Evolutionary conservation across 192 early-diverging fungal genomes (phyloP), one percentile per base, ranked within the genome.

Genomic region (Coemansia brasiliensis): DNA sequence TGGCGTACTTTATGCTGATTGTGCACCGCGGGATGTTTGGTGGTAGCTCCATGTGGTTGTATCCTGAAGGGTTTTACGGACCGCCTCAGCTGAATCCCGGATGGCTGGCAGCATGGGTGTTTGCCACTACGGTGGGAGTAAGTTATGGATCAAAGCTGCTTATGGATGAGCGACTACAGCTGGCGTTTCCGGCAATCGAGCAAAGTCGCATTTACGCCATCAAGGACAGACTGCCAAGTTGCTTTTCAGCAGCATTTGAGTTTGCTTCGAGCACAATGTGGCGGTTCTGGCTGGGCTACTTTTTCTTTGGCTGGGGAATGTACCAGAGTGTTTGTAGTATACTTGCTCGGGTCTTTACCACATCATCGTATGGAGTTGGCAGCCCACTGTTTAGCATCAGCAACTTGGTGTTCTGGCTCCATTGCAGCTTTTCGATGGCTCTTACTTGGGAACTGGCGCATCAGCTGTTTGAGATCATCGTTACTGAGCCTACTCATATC

Each of bases 21-120:
- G 55, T 69, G n/a, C 71, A 74, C 37, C 38, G 63, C 20, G 39
- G 44, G 38, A 56, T 74, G 55, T 66, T 65, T 58, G 67, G 69
- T 42, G 67, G 71, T 9, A 50, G 38, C 15, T 55, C 53, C 5
- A 63, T 69, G 70, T 79, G 76, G 76, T 46, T 79, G 56, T 63
- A 74, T 52, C 70, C 76, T 0, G 76, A 79, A 49, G 76, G 69
- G 26, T 42, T 58, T 51, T 69, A 74, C 18, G 70, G 71, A 3
- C 67, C 71, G 46, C 76, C 76, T 15, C 76, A 79, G 63, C 60
- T 79, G 37, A 79, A 79, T 16, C 76, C 69, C 6, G 63, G 43
- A 8, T 79, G 71, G 70, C 57, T 79, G 26, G 67, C 67, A 21
- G 59, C 62, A 26, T 69, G 71, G 63, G 48, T 51, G 27, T 56